Evolutionary conservation across 2,329 filamentous ascomycete species (phyloP), one percentile per base, ranked within the genome.

Genomic region (Taxawa tesnikishii): DNA sequence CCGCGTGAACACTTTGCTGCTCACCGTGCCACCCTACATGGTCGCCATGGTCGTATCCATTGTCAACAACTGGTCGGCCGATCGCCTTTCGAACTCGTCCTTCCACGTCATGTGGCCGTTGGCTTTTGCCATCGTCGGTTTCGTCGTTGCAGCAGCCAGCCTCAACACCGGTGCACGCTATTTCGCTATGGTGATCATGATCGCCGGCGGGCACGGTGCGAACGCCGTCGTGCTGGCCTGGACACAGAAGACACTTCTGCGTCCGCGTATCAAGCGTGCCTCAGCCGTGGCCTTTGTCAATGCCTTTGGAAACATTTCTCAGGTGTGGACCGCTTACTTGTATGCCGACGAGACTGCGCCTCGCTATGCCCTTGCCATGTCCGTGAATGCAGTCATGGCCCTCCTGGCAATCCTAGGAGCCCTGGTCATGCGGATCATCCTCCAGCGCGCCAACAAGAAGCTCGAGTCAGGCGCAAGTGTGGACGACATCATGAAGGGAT

Each of bases 111-210:
- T 60, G 11, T 59, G 63, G 4, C 70, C 70, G 4, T 66, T 74
- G 26, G 37, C 58, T 26, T 55, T 68, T 26, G 70, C 70, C n/a
- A 47, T 72, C 2, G 43, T 67, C 6, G 71, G 70, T 13, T 75
- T 75, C 51, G 46, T 75, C 47, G 75, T 75, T 44, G 65, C 62
- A 53, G 74, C 75, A 65, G 62, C 63, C 3, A 75, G 70, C 0
- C 47, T 62, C 15, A 71, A 70, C 43, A 52, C 63, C 1, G 68
- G 68, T 2, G 70, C 67, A 5, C 68, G 72, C 31, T 76, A 75
- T 49, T 49, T 75, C 4, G 70, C 71, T 2, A 62, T 75, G 11
- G 75, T 76, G 55, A n/a, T n/a, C n/a, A 57, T 76, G 1, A 68
- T 73, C 44, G 65, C 71, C 0, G 60, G 59, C 16, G 65, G 68